phyloP scores from a whole-genome alignment of 2,329 filamentous ascomycete genomes.

The Conoideocrella luteorostrata region DNA sequence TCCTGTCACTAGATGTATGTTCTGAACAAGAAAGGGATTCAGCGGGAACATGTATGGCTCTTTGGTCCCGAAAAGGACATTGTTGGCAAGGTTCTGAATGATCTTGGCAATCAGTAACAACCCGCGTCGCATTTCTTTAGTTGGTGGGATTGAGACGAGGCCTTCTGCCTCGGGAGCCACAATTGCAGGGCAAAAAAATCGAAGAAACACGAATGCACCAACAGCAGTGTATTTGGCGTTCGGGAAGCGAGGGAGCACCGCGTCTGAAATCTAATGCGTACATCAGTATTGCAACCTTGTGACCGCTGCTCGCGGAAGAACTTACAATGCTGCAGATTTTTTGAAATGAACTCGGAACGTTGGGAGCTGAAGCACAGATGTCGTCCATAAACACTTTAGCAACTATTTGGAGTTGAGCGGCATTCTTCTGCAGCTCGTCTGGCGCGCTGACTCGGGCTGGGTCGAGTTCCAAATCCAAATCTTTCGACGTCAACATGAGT shows the following conservation, averaged over 20 bases:
- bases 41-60: conserved; percentile 67
- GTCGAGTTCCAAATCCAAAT: conserved; percentile 62
- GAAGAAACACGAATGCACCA: conserved; percentile 63
- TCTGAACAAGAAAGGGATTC: conserved; percentile 61
- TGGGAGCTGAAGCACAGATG: conserved; percentile 56
- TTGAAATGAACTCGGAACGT: conserved; percentile 57
- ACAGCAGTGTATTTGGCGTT: conserved; percentile 68
- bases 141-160: conserved; percentile 52
- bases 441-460: conserved; percentile 52
- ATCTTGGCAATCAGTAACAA: conserved; percentile 65
- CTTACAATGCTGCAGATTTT: conserved; percentile 61
- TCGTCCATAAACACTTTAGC: conserved; percentile 67
- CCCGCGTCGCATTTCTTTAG: conserved; percentile 63
- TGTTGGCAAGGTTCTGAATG: conserved; percentile 65
- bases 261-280: conserved; percentile 52
- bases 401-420: conserved; percentile 58
- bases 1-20: conserved; percentile 61
- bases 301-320: too few relatives aligned
- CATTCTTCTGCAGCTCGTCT: conserved; percentile 61
- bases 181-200: conserved; percentile 68
- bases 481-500: conserved; percentile 59
- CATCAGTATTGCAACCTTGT: too few relatives aligned
- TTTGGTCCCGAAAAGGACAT: conserved; percentile 65
- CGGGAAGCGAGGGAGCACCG: conserved; percentile 58
- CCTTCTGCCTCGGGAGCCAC: conserved; percentile 64